Percentiles rank a stretch among this genome's conserved stretches.
Conservation (phyloP, 495 filamentous ascomycete species). For the Oleoguttula mirabilis region DNA sequence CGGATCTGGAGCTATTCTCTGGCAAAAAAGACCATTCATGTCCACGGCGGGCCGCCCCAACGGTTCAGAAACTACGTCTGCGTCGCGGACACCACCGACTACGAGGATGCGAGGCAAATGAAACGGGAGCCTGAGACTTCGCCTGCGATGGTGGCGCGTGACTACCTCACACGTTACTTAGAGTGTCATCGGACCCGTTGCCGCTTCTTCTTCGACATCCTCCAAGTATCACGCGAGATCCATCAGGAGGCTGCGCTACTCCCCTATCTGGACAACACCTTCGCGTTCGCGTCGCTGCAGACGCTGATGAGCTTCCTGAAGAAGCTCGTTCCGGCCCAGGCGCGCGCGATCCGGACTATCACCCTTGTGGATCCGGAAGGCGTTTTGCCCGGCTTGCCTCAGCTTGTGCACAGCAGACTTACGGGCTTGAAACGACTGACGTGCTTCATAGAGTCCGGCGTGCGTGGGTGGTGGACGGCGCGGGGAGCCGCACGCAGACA, state of each 20-base stretch:
- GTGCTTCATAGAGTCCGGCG: too few relatives aligned
- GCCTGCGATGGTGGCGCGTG: too few relatives aligned
- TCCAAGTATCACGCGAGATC: constrained; percentile 1
- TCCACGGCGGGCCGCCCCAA: background rate
- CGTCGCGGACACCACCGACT: background rate
- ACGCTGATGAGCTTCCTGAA: background rate
- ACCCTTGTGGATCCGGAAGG: too few relatives aligned
- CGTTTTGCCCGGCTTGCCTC: too few relatives aligned
- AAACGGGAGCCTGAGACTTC: too few relatives aligned
- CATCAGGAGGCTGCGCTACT: constrained; percentile 7
- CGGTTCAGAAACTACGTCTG: background rate
- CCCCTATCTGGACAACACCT: constrained; percentile 3
- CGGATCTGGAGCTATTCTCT: constrained; percentile 5
- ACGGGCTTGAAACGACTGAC: too few relatives aligned
- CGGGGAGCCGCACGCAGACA: too few relatives aligned
- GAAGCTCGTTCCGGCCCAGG: background rate
- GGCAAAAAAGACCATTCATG: constrained; percentile 2
- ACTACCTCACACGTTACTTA: background rate
- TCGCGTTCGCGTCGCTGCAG: background rate
- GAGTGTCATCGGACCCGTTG: background rate
- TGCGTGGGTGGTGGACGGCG: too few relatives aligned
- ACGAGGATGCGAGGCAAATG: background rate
- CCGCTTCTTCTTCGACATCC: background rate
- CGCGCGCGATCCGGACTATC: background rate
- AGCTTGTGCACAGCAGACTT: too few relatives aligned